These are phyloP conservation scores for Lepiota venenata DNA, from an alignment of 768 basidiomycete species.

Conservation along the genomic window DNA sequence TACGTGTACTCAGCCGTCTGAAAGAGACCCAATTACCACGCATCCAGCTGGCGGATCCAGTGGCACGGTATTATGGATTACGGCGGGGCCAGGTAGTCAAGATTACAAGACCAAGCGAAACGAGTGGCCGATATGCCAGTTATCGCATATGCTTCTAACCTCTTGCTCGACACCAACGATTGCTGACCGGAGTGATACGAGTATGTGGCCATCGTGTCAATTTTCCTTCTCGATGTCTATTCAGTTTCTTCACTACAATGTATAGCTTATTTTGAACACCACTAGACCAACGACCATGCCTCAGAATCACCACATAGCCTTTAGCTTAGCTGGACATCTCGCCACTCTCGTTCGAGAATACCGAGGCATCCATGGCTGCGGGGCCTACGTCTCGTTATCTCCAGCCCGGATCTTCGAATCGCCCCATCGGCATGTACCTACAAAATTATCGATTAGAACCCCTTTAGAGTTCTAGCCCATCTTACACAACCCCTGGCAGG, in stretches of 20 bases:
- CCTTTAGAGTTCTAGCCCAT: background rate
- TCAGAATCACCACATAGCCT: background rate
- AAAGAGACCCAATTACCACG: conserved; percentile 98
- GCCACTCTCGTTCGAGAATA: background rate
- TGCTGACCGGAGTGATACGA: background rate
- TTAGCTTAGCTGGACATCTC: background rate
- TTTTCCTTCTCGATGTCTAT: conserved; percentile 1
- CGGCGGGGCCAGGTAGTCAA: conserved; percentile 96
- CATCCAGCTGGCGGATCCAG: conserved; percentile 94
- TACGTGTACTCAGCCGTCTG: conserved; percentile 62
- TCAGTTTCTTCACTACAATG: background rate
- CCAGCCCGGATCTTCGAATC: conserved; percentile 3
- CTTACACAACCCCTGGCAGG: conserved; percentile 1
- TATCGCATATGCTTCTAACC: conserved; percentile 85
- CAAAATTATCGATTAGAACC: background rate
- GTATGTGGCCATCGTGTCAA: background rate
- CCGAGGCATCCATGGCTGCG: conserved; percentile 14
- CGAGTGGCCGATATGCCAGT: conserved; percentile 89
- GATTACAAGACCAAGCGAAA: conserved; percentile 96
- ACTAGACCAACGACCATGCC: conserved; percentile 2
- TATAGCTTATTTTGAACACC: conserved; percentile 5
- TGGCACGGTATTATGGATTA: conserved; percentile 98
- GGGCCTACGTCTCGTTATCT: conserved; percentile 6
- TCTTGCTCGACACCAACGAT: conserved; percentile 1
- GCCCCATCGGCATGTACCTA: background rate